Conservation (phyloP, 2,329 filamentous ascomycete genomes). For the Aspergillus chevalieri region DNA sequence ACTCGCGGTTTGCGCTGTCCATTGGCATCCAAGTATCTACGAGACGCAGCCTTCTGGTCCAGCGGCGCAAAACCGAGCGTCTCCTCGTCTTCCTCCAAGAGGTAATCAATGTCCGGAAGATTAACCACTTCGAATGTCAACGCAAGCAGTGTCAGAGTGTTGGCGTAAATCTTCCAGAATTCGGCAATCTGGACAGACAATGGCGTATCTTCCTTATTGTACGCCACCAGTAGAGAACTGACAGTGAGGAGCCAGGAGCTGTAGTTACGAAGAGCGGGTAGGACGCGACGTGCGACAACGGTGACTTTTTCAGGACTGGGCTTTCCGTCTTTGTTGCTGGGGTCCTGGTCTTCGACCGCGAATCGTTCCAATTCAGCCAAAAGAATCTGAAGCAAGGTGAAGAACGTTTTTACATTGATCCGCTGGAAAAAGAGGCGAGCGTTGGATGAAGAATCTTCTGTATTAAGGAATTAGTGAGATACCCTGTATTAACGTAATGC, state of each 20-base stretch:
- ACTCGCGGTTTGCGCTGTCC: slow-evolving; percentile 47
- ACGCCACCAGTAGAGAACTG: slow-evolving; percentile 49
- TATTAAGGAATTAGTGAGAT: slow-evolving; percentile 10
- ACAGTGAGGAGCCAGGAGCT: slow-evolving; percentile 61
- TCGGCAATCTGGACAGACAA: slow-evolving; percentile 54
- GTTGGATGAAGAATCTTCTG: slow-evolving; percentile 46
- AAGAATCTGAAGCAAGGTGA: slow-evolving; percentile 63
- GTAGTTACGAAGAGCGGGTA: slow-evolving; percentile 61
- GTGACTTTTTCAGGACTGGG: slow-evolving; percentile 47
- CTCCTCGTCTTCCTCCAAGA: slow-evolving; percentile 63
- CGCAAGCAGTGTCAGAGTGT: slow-evolving; percentile 53
- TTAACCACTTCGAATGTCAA: slow-evolving; percentile 54
- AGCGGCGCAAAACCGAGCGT: slow-evolving; percentile 61
- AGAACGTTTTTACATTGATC: slow-evolving; percentile 73
- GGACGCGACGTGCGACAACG: slow-evolving; percentile 53
- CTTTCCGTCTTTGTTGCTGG: slow-evolving; percentile 35
- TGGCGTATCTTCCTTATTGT: slow-evolving; percentile 46
- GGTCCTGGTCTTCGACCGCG: slow-evolving; percentile 40
- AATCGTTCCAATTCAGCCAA: slow-evolving; percentile 62
- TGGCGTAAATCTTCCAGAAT: slow-evolving; percentile 62
- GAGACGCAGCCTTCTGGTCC: slow-evolving; percentile 43
- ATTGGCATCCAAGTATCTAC: slow-evolving; percentile 47
- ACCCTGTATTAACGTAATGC: background rate
- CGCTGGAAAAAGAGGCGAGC: slow-evolving; percentile 58
- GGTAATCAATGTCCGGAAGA: slow-evolving; percentile 53